Base-by-base conservation (phyloP, 331 rosid species). In the Spiraea crenata region DNA sequence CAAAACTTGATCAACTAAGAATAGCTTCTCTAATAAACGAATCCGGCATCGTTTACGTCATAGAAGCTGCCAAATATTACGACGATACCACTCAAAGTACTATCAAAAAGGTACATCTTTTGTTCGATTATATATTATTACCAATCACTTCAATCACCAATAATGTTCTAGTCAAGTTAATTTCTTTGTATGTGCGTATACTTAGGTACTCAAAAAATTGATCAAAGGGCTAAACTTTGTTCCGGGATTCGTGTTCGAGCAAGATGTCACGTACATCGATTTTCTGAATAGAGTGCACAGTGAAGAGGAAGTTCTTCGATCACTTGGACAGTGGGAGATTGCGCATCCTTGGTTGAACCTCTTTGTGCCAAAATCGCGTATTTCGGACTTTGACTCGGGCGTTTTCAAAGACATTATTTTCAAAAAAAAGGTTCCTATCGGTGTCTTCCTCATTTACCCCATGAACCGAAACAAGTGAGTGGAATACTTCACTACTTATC, bases 271-370 rank as follows among this genome's bases (percentile, higher is more conserved):
- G 0, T 89, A 91, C 17, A 73, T 77, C 35, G 88, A 91, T 20
- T 93, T 93, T 78, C 70, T 91, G 4, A 64, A 91, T 61, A 82
- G 99, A 75, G 97, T 93, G 35, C 87, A 51, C 13, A 0, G 4
- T 1, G 91, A 79, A 34, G 96, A 93, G 84, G 45, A 71, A 42
- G 5, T 16, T 1, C 84, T 89, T 15, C 75, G 81, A 35, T 9
- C 80, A 19, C 63, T 78, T 55, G 97, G 96, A 14, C 74, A 82
- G 0, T 91, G 99, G 99, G 90, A 91, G 0, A 58, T 85, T 10
- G 84, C 97, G 55, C 99, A 93, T 82, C 99, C 99, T 37, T 93
- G 99, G 99, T 7, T 93, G 31, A 87, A 93, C 79, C 70, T 93
- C 34, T 89, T 93, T 63, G 70, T 93, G 35, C 97, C 99, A 1